Conservation (phyloP, 2,329 filamentous ascomycete genomes). For the Penicillium janthinellum region DNA sequence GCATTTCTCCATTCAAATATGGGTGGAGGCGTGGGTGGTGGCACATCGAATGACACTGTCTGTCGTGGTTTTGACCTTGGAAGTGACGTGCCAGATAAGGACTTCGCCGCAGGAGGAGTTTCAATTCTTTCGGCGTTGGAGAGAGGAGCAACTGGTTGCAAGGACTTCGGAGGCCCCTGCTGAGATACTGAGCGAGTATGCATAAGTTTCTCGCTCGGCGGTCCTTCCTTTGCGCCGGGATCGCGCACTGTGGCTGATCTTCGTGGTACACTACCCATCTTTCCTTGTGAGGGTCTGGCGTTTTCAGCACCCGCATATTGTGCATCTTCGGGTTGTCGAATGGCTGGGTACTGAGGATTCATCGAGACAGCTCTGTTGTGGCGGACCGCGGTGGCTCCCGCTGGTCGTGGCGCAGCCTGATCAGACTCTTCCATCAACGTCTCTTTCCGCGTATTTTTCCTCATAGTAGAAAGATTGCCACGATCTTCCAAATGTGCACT, state of each 20-base stretch:
- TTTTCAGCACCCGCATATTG: conserved; percentile 24
- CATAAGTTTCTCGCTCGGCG: not conserved
- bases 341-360: conserved; percentile 24
- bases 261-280: conserved; percentile 26
- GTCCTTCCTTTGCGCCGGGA: conserved; percentile 14
- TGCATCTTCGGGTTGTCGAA: conserved; percentile 21
- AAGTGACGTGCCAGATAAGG: conserved; percentile 26
- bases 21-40: conserved; percentile 49
- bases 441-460: conserved; percentile 6
- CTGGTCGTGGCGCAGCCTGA: conserved; percentile 9
- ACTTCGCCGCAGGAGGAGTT: conserved; percentile 17
- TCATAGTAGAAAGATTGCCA: not conserved
- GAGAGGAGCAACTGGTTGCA: conserved; percentile 2
- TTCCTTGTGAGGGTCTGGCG: conserved; percentile 15
- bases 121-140: conserved; percentile 17
- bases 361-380: conserved; percentile 21
- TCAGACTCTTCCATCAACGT: not conserved
- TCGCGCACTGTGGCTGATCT: conserved; percentile 32
- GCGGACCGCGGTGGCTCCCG: conserved; percentile 16
- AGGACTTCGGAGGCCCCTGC: conserved; percentile 5
- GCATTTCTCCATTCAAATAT: conserved; percentile 69
- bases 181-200: conserved; percentile 23
- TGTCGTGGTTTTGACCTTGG: conserved; percentile 38
- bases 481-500: conserved; percentile 13
- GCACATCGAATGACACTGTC: conserved; percentile 51